Evolutionary conservation across 352 stramenopile species (phyloP), one percentile per base, ranked within the genome.

Genomic region (Phytopythium litorale): DNA sequence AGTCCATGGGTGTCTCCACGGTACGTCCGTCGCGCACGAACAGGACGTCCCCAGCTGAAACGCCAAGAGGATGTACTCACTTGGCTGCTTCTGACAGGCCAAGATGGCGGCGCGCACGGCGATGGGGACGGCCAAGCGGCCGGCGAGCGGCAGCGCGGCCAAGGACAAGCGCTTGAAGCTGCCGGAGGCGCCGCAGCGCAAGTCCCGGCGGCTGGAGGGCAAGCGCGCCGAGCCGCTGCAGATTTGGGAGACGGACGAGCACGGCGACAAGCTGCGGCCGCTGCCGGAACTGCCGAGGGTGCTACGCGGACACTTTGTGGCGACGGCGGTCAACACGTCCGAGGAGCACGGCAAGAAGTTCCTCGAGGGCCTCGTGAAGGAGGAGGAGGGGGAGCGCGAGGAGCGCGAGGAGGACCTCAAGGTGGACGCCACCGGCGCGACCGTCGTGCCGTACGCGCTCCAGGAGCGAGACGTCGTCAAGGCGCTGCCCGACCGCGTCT

Each of bases 1-100:
- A 78, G 56, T 77, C 81, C 46, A 92, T 96, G 76, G 87, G 87
- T 13, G 78, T 95, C 28, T 88, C 81, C 8, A 91, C 81, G 21
- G 76, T 85, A 38, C 30, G 65, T 30, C 28, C 28, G 28, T 32
- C 28, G 68, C 28, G n/a, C 18, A 23, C 42, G 16, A 13, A 12
- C 33, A 13, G 11, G 33, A 13, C 3, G 33, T 38, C 3, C 0
- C 33, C 40, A 15, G n/a, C 9, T 8, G 25, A 54, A 30, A 1
- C 25, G 25, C 25, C 25, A 3, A 28, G 25, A 28, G 25, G 25
- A 28, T 3, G 25, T 28, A 32, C 48, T 62, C 33, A 13, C 11
- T 18, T 23, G 16, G 58, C 35, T 13, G 16, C 8, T 38, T 9
- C 19, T 55, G 16, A 11, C 30, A 85, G 76, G 81, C 81, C 8